These are phyloP conservation scores for Alternaria incomplexa DNA, from an alignment of 2,329 filamentous ascomycete genomes.

Conservation along the genomic window DNA sequence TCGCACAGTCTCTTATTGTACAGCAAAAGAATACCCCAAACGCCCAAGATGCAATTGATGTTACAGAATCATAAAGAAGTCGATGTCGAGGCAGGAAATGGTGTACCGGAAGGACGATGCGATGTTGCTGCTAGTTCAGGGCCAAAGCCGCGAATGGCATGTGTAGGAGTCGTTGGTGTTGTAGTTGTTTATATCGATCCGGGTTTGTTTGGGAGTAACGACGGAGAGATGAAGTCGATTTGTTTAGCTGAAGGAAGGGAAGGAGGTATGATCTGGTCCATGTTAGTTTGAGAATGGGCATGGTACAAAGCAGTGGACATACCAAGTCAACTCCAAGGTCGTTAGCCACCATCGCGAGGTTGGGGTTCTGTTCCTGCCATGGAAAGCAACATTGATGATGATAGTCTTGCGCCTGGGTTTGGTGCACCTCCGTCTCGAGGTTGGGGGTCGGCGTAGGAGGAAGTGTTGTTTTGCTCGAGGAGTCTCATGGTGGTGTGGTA, in stretches of 20 bases:
- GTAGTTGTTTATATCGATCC: neutral
- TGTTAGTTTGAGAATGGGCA: slow-evolving; percentile 12
- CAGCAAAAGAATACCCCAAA: slow-evolving; percentile 15
- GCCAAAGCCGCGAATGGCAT: slow-evolving; percentile 2
- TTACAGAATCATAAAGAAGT: slow-evolving; percentile 13
- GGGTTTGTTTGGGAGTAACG: neutral
- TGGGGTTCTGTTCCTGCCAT: slow-evolving; percentile 27
- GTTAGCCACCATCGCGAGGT: slow-evolving; percentile 43
- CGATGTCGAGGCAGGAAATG: neutral
- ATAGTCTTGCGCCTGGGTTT: slow-evolving; percentile 26
- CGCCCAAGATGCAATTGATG: slow-evolving; percentile 19
- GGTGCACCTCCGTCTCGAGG: slow-evolving; percentile 44
- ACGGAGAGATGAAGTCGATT: neutral
- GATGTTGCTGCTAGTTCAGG: slow-evolving; percentile 2
- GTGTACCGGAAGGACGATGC: neutral
- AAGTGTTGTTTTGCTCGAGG: slow-evolving; percentile 10
- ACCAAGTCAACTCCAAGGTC: neutral
- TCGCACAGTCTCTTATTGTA: slow-evolving; percentile 18
- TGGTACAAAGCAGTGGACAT: slow-evolving; percentile 1
- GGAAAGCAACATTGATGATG: slow-evolving; percentile 21
- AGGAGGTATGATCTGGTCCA: slow-evolving; percentile 1
- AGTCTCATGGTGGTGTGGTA: slow-evolving; percentile 25
- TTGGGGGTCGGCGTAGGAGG: slow-evolving; percentile 26
- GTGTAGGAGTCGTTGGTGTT: neutral
- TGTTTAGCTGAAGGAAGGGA: neutral